These are phyloP conservation scores for Leccinum broughii DNA, from an alignment of 768 basidiomycete species.

Conservation along the genomic window DNA sequence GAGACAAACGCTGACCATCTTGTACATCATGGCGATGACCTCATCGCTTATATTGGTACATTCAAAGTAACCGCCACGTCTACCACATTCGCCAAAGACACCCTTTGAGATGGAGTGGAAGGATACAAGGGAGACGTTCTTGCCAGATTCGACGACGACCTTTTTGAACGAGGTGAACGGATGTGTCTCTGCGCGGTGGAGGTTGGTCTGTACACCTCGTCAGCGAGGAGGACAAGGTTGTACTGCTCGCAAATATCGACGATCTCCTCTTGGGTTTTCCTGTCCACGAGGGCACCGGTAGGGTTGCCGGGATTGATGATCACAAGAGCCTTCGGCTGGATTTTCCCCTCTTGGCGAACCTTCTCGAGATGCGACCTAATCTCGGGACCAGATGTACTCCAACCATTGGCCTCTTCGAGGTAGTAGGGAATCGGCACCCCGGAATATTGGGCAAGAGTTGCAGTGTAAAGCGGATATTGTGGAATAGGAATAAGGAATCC, in stretches of 20 bases:
- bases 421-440: constrained; percentile 87
- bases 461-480: constrained; percentile 97
- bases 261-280: constrained; percentile 68
- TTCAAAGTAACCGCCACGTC: constrained; percentile 98
- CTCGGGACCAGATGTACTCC: constrained; percentile 75
- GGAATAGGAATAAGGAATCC: constrained; percentile 96
- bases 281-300: constrained; percentile 82
- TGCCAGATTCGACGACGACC: constrained; percentile 66
- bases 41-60: constrained; percentile 78
- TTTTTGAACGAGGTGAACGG: constrained; percentile 96
- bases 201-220: constrained; percentile 98
- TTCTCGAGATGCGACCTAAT: constrained; percentile 68
- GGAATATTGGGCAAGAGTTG: constrained; percentile 81
- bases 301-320: constrained; percentile 99
- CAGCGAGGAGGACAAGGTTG: constrained; percentile 86
- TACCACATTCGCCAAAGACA: constrained; percentile 92
- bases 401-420: constrained; percentile 78
- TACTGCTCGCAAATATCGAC: constrained; percentile 85
- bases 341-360: constrained; percentile 56
- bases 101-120: constrained; percentile 99
- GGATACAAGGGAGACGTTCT: constrained; percentile 75
- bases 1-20: constrained; percentile 89
- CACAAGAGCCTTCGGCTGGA: constrained; percentile 79
- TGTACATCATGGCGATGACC: constrained; percentile 86
- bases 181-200: constrained; percentile 66